A percentile compares a stretch with the other conserved stretches of the same genome.
Conservation (phyloP, 2,329 filamentous ascomycete species). For the Amauroascus verrucosus region DNA sequence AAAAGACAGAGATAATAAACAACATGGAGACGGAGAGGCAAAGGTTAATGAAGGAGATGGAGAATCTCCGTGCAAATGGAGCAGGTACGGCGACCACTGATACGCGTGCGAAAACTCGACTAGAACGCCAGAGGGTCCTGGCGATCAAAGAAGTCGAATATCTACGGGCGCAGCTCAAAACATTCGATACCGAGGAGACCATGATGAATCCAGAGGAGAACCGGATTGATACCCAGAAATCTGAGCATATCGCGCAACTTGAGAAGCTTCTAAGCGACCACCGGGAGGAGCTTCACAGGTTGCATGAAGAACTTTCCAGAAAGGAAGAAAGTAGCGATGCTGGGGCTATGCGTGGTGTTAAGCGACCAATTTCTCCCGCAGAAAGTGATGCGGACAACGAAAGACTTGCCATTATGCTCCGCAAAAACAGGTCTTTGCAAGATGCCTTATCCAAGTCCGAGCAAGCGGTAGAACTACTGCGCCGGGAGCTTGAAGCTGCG, state of each 20-base stretch:
- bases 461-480: constrained; percentile 58
- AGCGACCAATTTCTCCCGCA: constrained; percentile 53
- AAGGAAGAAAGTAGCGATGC: constrained; percentile 42
- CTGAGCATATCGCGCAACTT: constrained; percentile 64
- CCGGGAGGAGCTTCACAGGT: constrained; percentile 63
- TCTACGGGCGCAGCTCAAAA: constrained; percentile 80
- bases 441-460: constrained; percentile 62
- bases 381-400: constrained; percentile 50
- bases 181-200: constrained; percentile 75
- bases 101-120: constrained; percentile 57
- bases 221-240: constrained; percentile 61
- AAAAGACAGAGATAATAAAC: constrained; percentile 66
- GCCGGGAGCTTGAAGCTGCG: constrained; percentile 63
- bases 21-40: constrained; percentile 60
- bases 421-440: constrained; percentile 79
- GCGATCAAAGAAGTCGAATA: constrained; percentile 91
- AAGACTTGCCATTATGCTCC: constrained; percentile 69
- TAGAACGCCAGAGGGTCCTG: constrained; percentile 76
- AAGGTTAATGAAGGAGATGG: constrained; percentile 56
- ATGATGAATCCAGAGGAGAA: constrained; percentile 64
- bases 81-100: constrained; percentile 42
- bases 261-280: constrained; percentile 82
- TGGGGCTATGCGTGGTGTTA: constrained; percentile 42
- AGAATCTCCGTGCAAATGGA: constrained; percentile 51
- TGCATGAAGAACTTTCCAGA: constrained; percentile 64